Evolutionary conservation across 768 basidiomycete species (phyloP).

Genomic region (Polyporus arcularius): DNA sequence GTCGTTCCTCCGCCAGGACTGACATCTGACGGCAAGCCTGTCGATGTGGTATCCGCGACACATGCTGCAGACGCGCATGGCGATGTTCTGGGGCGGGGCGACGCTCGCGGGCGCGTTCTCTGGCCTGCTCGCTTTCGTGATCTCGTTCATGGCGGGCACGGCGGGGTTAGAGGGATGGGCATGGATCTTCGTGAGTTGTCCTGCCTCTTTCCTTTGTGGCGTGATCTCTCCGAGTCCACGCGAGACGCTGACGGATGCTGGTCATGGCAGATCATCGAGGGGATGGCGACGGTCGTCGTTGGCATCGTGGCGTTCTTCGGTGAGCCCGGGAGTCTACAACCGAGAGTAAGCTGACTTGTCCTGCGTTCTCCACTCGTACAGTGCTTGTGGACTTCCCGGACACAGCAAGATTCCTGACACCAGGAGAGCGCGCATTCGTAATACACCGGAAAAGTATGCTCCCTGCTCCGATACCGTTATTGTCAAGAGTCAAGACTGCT

Average conservation of each 20-base stretch:
- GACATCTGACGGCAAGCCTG: constrained; percentile 8
- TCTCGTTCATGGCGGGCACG: constrained; percentile 35
- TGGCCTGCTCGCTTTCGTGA: constrained; percentile 34
- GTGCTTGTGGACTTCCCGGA: constrained; percentile 62
- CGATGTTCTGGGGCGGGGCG: constrained; percentile 28
- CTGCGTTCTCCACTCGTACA: constrained; percentile 19
- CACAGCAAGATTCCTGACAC: constrained; percentile 60
- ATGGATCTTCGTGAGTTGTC: constrained; percentile 32
- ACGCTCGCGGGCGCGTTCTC: constrained; percentile 25
- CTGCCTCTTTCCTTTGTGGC: neutral
- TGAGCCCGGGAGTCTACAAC: constrained; percentile 21
- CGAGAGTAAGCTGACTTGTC: neutral
- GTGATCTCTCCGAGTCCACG: neutral
- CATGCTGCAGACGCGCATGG: constrained; percentile 26
- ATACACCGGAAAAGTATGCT: constrained; percentile 55
- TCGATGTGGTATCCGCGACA: constrained; percentile 29
- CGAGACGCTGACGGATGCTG: neutral
- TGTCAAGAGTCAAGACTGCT: neutral
- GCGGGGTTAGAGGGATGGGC: constrained; percentile 31
- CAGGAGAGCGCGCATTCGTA: constrained; percentile 55
- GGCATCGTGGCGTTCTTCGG: constrained; percentile 56
- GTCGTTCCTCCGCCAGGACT: neutral
- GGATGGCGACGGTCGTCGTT: constrained; percentile 57
- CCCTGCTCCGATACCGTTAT: neutral
- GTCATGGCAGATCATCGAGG: constrained; percentile 55